Evolutionary conservation across 345 rosid genomes (phyloP), one percentile per base, ranked within the genome.

Genomic region (Trapa bicornis): DNA sequence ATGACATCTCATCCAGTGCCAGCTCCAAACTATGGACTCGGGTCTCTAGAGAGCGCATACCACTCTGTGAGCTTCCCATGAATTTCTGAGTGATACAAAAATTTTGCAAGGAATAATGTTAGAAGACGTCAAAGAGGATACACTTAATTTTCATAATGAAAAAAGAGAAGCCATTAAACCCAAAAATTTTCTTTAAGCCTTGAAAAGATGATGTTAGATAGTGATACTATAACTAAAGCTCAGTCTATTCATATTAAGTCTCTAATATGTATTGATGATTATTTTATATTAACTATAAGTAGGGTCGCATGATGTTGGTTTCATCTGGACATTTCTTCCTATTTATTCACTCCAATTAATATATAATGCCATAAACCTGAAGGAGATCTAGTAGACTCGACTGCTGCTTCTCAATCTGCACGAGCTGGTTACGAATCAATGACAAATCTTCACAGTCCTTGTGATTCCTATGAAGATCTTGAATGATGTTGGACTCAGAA

Each of bases 401-500:
- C 79, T 93, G 97, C 75, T 90, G 97, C 79, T 88, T 86, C 81
- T 90, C 97, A 65, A 90, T 90, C 85, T 93, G 94, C 76, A 84
- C 81, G 47, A 93, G 92, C 81, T 93, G 97, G 75, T 64, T 80
- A 67, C 94, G 94, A 68, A 93, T 90, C 68, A 71, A 72, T 65
- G 97, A 77, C 37, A 90, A 81, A 57, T 93, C 96, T 67, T 93
- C 96, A 56, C 70, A 38, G 48, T 87, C 95, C 69, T 87, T 87
- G 73, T 83, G 89, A 76, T 85, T 87, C 54, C 6, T 75, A 42
- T 85, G 83, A 61, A 73, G 81, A 75, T 87, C 83, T 77, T 81
- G 87, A 45, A 74, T 68, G 53, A 75, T 61, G 68, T 74, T 82
- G 56, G 74, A 77, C 53, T 70, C 79, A 2, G 65, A 63, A 38